These are phyloP conservation scores for Microcyclospora pomicola DNA, from an alignment of 2,329 filamentous ascomycete genomes.

Conservation along the genomic window DNA sequence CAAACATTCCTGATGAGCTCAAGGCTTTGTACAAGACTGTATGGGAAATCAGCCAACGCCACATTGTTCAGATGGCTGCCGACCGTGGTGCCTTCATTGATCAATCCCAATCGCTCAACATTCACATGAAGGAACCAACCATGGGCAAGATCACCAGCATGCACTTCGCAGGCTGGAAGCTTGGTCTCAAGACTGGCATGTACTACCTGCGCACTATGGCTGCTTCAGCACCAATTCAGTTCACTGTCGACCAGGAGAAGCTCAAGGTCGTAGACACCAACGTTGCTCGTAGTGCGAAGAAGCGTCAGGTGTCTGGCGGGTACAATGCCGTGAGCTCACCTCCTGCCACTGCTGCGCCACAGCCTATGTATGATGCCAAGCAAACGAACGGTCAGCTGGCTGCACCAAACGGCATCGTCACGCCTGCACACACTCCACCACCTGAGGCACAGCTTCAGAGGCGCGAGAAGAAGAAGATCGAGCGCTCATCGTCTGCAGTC, in stretches of 20 bases:
- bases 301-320: conserved; percentile 44
- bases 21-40: conserved; percentile 99
- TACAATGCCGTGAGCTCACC: conserved; percentile 35
- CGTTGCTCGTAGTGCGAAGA: conserved; percentile 56
- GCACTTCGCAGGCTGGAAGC: conserved; percentile 99
- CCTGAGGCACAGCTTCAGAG: conserved; percentile 37
- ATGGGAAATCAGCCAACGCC: conserved; percentile 96
- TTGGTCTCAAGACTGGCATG: conserved; percentile 99
- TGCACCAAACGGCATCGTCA: conserved; percentile 50
- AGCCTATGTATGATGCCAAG: conserved; percentile 51
- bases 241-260: conserved; percentile 94
- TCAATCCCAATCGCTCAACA: conserved; percentile 97
- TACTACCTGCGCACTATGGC: conserved; percentile 99
- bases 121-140: conserved; percentile 97
- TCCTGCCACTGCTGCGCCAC: conserved; percentile 47
- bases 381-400: conserved; percentile 23
- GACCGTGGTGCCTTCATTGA: conserved; percentile 98
- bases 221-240: conserved; percentile 91
- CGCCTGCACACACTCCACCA: conserved; percentile 54
- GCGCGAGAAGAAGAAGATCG: conserved; percentile 25
- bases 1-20: conserved; percentile 89
- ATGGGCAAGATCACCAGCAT: conserved; percentile 99
- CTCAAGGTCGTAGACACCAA: conserved; percentile 77
- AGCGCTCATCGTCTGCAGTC: conserved; percentile 31
- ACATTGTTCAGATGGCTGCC: conserved; percentile 92